phyloP scores from a whole-genome alignment of 495 filamentous ascomycete genomes.

The Tuber indicum region DNA sequence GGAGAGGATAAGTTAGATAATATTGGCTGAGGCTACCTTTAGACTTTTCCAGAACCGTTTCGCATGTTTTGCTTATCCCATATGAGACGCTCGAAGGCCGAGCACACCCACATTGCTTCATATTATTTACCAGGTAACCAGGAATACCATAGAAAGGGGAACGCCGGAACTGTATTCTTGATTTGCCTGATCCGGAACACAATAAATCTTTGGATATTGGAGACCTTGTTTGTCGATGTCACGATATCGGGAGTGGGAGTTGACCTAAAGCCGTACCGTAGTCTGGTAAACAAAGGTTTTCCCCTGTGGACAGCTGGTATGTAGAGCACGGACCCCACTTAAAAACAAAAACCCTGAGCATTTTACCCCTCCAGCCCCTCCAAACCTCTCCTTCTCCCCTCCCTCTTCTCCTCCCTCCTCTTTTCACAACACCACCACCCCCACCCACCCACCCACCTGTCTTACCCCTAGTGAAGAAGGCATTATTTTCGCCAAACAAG shows the following conservation, averaged over 20 bases:
- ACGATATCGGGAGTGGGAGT: background rate
- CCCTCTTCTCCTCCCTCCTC: background rate
- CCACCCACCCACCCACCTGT: background rate
- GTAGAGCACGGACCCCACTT: background rate
- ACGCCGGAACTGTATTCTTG: background rate
- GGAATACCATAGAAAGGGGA: background rate
- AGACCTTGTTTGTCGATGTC: background rate
- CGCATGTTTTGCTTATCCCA: background rate
- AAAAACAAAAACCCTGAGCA: background rate
- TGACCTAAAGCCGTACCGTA: background rate
- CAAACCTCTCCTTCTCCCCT: background rate
- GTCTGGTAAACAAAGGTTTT: background rate
- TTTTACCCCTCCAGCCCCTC: conserved; percentile 1
- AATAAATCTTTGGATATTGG: background rate
- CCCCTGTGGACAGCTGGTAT: background rate
- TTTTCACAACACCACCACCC: background rate
- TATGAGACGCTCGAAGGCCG: background rate
- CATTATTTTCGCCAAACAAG: background rate
- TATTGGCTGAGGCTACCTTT: too few species aligned
- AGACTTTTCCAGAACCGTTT: background rate
- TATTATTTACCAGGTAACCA: background rate
- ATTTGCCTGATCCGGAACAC: background rate
- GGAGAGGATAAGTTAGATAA: too few species aligned
- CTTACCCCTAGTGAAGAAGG: background rate
- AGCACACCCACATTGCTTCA: too few species aligned